Evolutionary conservation across 257 asterid genomes (phyloP), one percentile per base, ranked within the genome.

Genomic region (Nicotiana tabacum): DNA sequence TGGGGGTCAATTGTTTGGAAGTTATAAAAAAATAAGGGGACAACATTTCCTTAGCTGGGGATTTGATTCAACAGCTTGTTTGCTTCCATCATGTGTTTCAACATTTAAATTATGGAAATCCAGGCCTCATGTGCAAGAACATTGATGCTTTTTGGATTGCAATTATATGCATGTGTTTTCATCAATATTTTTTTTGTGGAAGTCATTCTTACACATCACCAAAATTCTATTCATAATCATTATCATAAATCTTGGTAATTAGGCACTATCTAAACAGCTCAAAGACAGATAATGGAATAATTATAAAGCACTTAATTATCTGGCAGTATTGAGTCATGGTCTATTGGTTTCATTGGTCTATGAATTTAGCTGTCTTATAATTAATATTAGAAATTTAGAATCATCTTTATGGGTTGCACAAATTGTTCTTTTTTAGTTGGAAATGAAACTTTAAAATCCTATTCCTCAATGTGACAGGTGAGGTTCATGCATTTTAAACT

Each of bases 21-120:
- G 66, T 18, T 85, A 30, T 77, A 62, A 18, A 60, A 29, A 70
- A 84, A 81, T 68, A 84, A 81, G 81, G 88, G 83, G 93, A 88
- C 96, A 85, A 77, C 89, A 70, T 86, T 86, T 86, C 87, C 85
- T 89, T 87, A 82, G 87, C 83, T 88, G 87, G 84, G 94, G 88
- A 82, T 89, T 90, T 61, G 81, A 84, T 85, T 84, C 65, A 88
- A 82, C 89, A 84, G 61, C 82, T 82, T 87, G 80, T 51, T 85
- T 82, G 84, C 90, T 85, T 80, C 79, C 85, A 66, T 82, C 82
- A 76, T 77, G 86, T 84, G 86, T 83, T 84, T 9, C 82, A 61
- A 74, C 12, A 15, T 8, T 77, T n/a, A 16, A 51, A 76, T 32
- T 77, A 64, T 81, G 82, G 65, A 68, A 83, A 69, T 62, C 62